A percentile compares a stretch with the other conserved stretches of the same genome.
These are phyloP conservation scores for Kuraishia hungarica DNA, from an alignment of 805 yeast genomes.

Conservation along the genomic window DNA sequence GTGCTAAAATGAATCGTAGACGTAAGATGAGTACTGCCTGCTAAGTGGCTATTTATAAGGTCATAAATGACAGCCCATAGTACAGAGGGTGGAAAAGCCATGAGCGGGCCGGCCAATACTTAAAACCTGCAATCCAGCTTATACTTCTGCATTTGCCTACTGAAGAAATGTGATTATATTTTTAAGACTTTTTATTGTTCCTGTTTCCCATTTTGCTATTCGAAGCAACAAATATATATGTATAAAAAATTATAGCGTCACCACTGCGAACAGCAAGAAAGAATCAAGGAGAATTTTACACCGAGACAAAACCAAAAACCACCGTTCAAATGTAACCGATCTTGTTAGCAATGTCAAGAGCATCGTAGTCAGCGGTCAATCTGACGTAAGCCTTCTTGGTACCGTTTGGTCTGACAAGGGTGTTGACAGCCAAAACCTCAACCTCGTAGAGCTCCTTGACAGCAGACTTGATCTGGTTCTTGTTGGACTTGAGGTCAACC, in stretches of 20 bases:
- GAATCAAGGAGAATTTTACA: neutral
- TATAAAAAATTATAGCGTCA: neutral
- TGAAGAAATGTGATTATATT: neutral
- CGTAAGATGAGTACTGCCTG: too few species aligned
- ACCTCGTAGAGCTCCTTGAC: slow-evolving; percentile 98
- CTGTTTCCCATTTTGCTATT: neutral
- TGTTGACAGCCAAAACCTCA: slow-evolving; percentile 90
- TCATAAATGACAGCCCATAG: too few species aligned
- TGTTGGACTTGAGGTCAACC: slow-evolving; percentile 96
- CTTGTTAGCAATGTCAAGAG: slow-evolving; percentile 99
- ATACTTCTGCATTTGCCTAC: too few species aligned
- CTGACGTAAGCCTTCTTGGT: slow-evolving; percentile 99
- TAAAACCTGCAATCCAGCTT: neutral
- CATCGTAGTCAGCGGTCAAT: slow-evolving; percentile 98
- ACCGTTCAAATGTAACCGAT: slow-evolving; percentile 88
- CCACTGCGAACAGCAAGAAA: neutral
- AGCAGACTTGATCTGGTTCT: slow-evolving; percentile 96
- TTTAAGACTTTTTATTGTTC: slow-evolving; percentile 1
- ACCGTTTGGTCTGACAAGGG: slow-evolving; percentile 98
- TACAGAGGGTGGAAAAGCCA: too few species aligned
- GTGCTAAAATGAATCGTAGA: too few species aligned
- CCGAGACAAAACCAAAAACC: neutral
- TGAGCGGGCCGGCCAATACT: too few species aligned
- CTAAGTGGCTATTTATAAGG: too few species aligned
- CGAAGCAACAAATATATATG: neutral